Percentiles rank a stretch among this genome's conserved stretches.
Conservation (phyloP, 805 yeast genomes). For the Torulaspora quercuum region DNA sequence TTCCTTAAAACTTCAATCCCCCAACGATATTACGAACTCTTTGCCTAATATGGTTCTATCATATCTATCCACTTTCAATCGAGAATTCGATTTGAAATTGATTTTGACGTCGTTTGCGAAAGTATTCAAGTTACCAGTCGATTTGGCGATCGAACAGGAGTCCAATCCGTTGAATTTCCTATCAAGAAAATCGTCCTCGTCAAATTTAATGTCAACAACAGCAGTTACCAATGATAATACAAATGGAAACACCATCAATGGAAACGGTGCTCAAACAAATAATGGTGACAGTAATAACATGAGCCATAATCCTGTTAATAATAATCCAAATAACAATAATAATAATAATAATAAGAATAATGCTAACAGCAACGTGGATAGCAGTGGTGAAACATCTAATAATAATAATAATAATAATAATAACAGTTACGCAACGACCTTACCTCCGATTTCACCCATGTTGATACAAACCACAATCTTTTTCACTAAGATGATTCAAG, state of each 20-base stretch:
- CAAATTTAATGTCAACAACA: conserved; percentile 14
- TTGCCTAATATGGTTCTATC: conserved; percentile 58
- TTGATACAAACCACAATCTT: conserved; percentile 57
- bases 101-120: conserved; percentile 47
- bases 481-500: conserved; percentile 73
- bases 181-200: conserved; percentile 14
- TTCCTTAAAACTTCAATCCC: conserved; percentile 13
- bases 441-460: conserved; percentile 47
- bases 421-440: conserved; percentile 8
- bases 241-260: conserved; percentile 8
- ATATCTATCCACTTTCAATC: conserved; percentile 51
- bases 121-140: conserved; percentile 47
- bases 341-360: conserved; percentile 1
- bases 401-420: conserved; percentile 6
- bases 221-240: not conserved
- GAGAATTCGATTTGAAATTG: conserved; percentile 52
- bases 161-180: conserved; percentile 36
- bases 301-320: not conserved
- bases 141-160: conserved; percentile 39
- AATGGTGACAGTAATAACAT: conserved; percentile 1
- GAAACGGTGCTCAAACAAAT: too few relatives aligned
- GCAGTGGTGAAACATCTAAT: not conserved
- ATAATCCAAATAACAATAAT: conserved; percentile 1
- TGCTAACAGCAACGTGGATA: conserved; percentile 5
- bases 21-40: conserved; percentile 33